Percentiles rank a stretch among this genome's conserved stretches.
Conservation (phyloP, 495 filamentous ascomycete species). For the Penicillium antarcticum region DNA sequence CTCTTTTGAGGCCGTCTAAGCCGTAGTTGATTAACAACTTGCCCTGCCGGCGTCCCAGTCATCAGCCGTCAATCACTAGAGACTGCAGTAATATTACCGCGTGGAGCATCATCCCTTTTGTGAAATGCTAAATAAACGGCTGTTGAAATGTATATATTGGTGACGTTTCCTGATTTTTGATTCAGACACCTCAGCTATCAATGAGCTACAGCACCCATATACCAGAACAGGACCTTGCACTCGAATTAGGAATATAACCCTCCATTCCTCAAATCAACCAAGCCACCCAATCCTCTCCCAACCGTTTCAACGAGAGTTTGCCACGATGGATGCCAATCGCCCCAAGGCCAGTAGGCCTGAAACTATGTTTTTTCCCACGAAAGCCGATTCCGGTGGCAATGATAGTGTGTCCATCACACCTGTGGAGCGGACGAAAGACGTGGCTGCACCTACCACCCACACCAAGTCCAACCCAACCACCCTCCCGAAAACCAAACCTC, state of each 20-base stretch:
- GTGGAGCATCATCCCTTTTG: not conserved
- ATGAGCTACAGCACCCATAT: not conserved
- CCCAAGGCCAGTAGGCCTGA: not conserved
- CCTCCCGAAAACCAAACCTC: too few relatives aligned
- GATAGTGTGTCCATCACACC: not conserved
- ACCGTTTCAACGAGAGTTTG: not conserved
- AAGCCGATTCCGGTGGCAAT: not conserved
- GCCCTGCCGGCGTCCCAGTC: not conserved
- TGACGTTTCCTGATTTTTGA: too few relatives aligned
- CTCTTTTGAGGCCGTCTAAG: not conserved
- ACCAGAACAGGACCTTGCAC: not conserved
- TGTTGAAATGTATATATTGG: too few relatives aligned
- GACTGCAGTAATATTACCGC: not conserved
- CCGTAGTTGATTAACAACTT: not conserved
- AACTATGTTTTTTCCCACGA: not conserved
- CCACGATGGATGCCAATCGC: not conserved
- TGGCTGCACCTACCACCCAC: too few relatives aligned
- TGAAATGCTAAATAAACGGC: not conserved
- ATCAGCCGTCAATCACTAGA: not conserved
- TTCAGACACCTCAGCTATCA: too few relatives aligned
- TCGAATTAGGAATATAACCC: not conserved
- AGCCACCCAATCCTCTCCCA: not conserved
- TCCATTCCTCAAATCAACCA: not conserved
- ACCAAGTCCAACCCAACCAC: too few relatives aligned
- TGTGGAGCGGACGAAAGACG: not conserved